Conservation (phyloP, 2,329 filamentous ascomycete species). For the Monosporascus sp. region DNA sequence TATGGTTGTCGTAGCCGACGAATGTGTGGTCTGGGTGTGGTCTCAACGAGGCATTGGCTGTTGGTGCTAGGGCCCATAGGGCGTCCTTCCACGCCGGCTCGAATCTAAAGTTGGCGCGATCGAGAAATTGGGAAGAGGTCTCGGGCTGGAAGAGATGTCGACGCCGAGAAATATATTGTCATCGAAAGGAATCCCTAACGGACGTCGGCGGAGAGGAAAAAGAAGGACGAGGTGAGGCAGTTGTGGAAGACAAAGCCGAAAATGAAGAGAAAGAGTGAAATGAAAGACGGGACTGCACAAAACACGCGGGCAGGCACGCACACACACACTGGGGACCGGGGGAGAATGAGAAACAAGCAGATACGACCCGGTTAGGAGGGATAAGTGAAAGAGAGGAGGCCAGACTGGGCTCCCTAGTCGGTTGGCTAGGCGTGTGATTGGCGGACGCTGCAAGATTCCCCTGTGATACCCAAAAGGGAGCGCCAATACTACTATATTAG, state of each 20-base stretch:
- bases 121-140: conserved; percentile 17
- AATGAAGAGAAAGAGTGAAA: conserved; percentile 24
- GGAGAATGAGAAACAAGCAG: background rate
- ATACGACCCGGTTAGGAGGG: background rate
- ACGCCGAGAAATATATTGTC: conserved; percentile 24
- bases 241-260: conserved; percentile 19
- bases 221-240: conserved; percentile 24
- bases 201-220: conserved; percentile 26
- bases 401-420: background rate
- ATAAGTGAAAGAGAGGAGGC: background rate
- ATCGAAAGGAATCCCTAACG: conserved; percentile 28
- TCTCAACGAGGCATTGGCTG: conserved; percentile 26
- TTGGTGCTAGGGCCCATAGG: conserved; percentile 10
- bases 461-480: background rate
- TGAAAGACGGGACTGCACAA: conserved; percentile 15
- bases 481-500: background rate
- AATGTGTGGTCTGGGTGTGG: conserved; percentile 17
- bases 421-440: background rate
- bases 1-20: conserved; percentile 10
- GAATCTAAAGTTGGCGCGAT: conserved; percentile 17
- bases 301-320: conserved; percentile 3
- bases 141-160: conserved; percentile 19
- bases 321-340: background rate
- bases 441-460: background rate
- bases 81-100: conserved; percentile 16